phyloP scores from a whole-genome alignment of 2,329 filamentous ascomycete genomes.

The Aureobasidium melanogenum region DNA sequence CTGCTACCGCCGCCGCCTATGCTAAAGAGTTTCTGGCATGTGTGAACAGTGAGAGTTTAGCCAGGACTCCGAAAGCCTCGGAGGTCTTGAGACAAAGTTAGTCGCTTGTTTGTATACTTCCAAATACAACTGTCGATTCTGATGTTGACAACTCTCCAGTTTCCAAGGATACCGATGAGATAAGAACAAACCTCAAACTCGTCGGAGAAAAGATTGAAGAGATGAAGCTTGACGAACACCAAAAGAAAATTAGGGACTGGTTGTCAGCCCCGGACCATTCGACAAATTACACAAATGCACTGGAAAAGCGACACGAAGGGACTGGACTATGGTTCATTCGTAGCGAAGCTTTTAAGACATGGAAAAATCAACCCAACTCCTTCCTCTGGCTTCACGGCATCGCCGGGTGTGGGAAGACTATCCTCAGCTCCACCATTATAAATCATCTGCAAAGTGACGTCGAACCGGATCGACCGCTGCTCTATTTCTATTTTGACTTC shows the following conservation, averaged over 20 bases:
- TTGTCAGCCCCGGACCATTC: not conserved
- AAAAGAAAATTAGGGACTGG: not conserved
- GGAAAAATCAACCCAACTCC: not conserved
- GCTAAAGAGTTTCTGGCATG: constrained; percentile 11
- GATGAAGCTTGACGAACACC: not conserved
- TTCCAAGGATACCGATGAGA: not conserved
- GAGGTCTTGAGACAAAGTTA: not conserved
- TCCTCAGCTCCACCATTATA: constrained; percentile 8
- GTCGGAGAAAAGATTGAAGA: not conserved
- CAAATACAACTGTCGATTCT: not conserved
- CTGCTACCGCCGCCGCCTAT: constrained; percentile 10
- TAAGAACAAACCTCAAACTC: no score
- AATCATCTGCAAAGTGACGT: not conserved
- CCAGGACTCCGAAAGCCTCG: not conserved
- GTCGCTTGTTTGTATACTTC: not conserved
- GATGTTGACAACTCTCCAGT: not conserved
- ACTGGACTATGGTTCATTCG: constrained; percentile 4
- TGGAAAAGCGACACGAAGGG: not conserved
- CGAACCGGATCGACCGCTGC: not conserved
- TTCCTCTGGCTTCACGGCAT: constrained; percentile 12
- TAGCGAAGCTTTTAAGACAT: not conserved
- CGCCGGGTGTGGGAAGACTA: constrained; percentile 10
- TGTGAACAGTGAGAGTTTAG: not conserved
- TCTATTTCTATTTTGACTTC: constrained; percentile 6
- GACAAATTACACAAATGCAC: not conserved